phyloP scores from a whole-genome alignment of 2,329 filamentous ascomycete genomes.

The Fusarium anthophilum region DNA sequence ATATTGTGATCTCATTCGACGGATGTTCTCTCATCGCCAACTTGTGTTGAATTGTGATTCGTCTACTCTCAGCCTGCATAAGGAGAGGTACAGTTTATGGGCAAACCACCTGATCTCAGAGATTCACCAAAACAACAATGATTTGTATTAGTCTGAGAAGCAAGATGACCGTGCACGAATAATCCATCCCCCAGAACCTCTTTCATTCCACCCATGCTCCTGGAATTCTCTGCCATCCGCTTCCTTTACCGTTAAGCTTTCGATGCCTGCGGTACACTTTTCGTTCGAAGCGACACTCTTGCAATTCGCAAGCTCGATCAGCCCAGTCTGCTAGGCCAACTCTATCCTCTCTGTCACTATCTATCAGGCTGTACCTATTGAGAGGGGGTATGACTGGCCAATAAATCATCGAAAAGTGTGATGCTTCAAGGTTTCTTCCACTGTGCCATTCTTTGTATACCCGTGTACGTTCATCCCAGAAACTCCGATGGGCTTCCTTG shows the following conservation, averaged over 20 bases:
- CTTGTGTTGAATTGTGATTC: not conserved
- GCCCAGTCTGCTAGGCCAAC: not conserved
- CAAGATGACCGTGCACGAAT: rapidly evolving
- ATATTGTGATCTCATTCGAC: not conserved
- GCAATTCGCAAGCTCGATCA: not conserved
- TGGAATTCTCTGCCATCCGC: rapidly evolving
- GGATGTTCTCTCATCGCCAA: too few species aligned
- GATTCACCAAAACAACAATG: rapidly evolving
- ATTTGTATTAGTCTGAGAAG: not conserved
- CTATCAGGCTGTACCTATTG: rapidly evolving
- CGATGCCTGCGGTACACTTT: rapidly evolving
- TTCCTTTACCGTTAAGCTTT: not conserved
- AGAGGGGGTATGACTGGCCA: not conserved
- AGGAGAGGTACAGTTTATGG: not conserved
- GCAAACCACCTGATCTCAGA: rapidly evolving
- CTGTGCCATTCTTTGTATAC: rapidly evolving
- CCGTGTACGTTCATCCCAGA: rapidly evolving
- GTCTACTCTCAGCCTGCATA: not conserved
- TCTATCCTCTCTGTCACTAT: not conserved
- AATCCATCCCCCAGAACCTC: rapidly evolving
- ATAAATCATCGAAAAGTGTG: not conserved
- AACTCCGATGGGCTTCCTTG: rapidly evolving
- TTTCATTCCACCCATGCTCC: not conserved
- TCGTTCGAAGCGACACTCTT: not conserved
- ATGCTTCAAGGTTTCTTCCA: rapidly evolving